Evolutionary conservation across 116 monocot genomes (phyloP).

Genomic region (Phalaenopsis hybrid): DNA sequence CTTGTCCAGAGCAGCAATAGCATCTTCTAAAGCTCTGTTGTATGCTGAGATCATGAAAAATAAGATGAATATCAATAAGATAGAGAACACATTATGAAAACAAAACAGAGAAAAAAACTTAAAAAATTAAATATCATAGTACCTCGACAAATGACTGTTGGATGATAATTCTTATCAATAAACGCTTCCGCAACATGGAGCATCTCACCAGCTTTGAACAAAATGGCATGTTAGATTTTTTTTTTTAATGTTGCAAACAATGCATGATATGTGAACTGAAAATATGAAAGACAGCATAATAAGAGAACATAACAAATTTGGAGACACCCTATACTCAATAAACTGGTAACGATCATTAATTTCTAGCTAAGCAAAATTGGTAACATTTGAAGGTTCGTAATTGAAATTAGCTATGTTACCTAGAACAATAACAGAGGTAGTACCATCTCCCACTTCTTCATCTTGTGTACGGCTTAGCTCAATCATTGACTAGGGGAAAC

Average conservation of each 20-base stretch:
- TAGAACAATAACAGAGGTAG: slow-evolving; percentile 93
- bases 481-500: slow-evolving; percentile 71
- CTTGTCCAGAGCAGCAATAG: slow-evolving; percentile 85
- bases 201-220: slow-evolving; percentile 80
- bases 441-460: slow-evolving; percentile 99
- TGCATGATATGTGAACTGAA: neutral
- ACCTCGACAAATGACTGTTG: slow-evolving; percentile 92
- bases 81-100: neutral
- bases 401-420: slow-evolving; percentile 31
- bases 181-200: slow-evolving; percentile 90
- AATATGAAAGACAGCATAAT: neutral
- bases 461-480: slow-evolving; percentile 93
- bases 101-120: neutral
- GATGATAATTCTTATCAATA: slow-evolving; percentile 81
- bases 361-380: neutral
- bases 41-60: slow-evolving; percentile 49
- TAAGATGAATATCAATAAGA: neutral
- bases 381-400: neutral
- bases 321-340: neutral
- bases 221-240: slow-evolving; percentile 1
- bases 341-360: neutral
- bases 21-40: slow-evolving; percentile 87
- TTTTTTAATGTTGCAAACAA: neutral
- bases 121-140: slow-evolving; percentile 4
- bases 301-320: neutral